Percentiles rank a stretch among this genome's conserved stretches.
Evolutionary conservation across 2,329 filamentous ascomycete species (phyloP).

Genomic region (Atkinsonella hypoxylon): DNA sequence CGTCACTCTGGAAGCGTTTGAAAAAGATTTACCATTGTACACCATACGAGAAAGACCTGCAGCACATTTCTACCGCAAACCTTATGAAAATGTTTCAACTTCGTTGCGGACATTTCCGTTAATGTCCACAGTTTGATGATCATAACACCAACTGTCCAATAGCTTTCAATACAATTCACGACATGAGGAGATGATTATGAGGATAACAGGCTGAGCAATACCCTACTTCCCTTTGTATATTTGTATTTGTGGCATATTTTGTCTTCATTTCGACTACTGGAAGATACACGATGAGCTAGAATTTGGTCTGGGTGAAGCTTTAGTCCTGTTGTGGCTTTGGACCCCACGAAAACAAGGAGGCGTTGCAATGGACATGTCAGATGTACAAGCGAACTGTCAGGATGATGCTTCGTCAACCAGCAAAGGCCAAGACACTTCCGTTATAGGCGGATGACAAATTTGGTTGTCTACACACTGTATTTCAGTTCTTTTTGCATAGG

Average conservation of each 20-base stretch:
- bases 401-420: neutral
- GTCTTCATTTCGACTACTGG: neutral
- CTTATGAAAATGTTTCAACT: neutral
- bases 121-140: neutral
- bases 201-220: slow-evolving; percentile 6
- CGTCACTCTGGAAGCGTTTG: neutral
- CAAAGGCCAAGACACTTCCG: neutral
- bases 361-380: neutral
- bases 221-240: slow-evolving; percentile 9
- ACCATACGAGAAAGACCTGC: neutral
- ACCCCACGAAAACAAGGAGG: neutral
- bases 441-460: neutral
- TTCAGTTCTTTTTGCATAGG: slow-evolving; percentile 5
- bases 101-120: neutral
- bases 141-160: slow-evolving; percentile 9
- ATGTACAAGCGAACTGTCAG: neutral
- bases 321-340: neutral
- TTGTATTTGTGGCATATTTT: neutral
- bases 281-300: slow-evolving; percentile 1
- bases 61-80: neutral
- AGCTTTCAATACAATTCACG: slow-evolving; percentile 7
- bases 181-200: slow-evolving; percentile 10
- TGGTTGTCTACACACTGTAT: neutral
- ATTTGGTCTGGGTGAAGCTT: neutral
- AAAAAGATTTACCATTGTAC: neutral